These are phyloP conservation scores for Trichoderma endophyticum DNA, from an alignment of 2,329 filamentous ascomycete species.

Conservation along the genomic window DNA sequence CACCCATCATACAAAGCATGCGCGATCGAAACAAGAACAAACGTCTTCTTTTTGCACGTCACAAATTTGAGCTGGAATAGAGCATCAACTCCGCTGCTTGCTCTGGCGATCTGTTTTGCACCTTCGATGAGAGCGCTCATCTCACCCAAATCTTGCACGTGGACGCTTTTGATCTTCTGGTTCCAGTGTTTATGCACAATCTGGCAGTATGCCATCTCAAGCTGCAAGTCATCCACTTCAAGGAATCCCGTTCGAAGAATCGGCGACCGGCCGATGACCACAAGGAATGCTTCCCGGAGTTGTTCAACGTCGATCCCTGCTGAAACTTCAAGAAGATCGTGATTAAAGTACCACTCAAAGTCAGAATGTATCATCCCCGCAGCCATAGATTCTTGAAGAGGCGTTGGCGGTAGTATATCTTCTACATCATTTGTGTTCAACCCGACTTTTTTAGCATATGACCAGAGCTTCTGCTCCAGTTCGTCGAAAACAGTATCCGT, in stretches of 20 bases:
- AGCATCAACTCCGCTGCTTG: constrained; percentile 33
- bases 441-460: constrained; percentile 35
- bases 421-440: constrained; percentile 46
- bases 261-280: constrained; percentile 58
- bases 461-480: constrained; percentile 34
- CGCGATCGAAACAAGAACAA: constrained; percentile 66
- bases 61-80: constrained; percentile 51
- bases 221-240: constrained; percentile 57
- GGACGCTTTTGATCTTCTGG: constrained; percentile 23
- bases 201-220: constrained; percentile 52
- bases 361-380: constrained; percentile 75
- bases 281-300: constrained; percentile 60
- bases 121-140: constrained; percentile 36
- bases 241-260: constrained; percentile 75
- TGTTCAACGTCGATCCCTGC: constrained; percentile 50
- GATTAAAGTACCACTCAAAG: constrained; percentile 78
- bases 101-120: constrained; percentile 38
- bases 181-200: constrained; percentile 36
- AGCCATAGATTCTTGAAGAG: constrained; percentile 83
- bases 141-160: constrained; percentile 28
- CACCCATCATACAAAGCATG: constrained; percentile 90
- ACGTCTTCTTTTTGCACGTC: constrained; percentile 33
- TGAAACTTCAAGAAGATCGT: constrained; percentile 67
- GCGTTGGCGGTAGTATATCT: constrained; percentile 68
- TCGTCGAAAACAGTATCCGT: constrained; percentile 20